A percentile compares a stretch with the other conserved stretches of the same genome.
phyloP scores from a whole-genome alignment of 1,284 basidiomycete species.

The Fomitopsis betulina region DNA sequence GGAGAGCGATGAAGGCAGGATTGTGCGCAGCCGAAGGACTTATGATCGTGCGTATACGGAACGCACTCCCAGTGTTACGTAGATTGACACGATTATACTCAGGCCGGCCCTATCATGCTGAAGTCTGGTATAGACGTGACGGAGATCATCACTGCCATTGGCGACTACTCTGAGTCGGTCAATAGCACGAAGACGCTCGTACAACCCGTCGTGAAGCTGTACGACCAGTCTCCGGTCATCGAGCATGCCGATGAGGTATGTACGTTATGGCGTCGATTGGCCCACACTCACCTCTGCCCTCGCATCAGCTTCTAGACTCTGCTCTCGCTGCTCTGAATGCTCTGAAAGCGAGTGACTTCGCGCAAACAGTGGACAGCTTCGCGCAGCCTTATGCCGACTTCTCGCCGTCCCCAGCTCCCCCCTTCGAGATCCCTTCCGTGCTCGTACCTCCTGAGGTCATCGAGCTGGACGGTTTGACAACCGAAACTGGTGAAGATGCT shows the following conservation, averaged over 20 bases:
- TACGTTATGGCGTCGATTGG: not conserved
- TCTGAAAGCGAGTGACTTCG: slow-evolving; percentile 53
- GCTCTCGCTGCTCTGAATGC: slow-evolving; percentile 52
- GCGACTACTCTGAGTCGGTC: slow-evolving; percentile 60
- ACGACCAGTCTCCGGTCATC: slow-evolving; percentile 35
- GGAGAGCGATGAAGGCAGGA: slow-evolving; percentile 80
- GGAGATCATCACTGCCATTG: slow-evolving; percentile 64
- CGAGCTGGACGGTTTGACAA: slow-evolving; percentile 66
- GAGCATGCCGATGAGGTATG: slow-evolving; percentile 60
- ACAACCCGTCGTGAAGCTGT: slow-evolving; percentile 49
- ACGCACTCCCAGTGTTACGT: slow-evolving; percentile 1
- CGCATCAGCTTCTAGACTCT: slow-evolving; percentile 54
- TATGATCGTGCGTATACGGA: slow-evolving; percentile 57
- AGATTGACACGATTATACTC: not conserved
- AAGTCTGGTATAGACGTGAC: slow-evolving; percentile 47
- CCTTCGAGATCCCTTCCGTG: slow-evolving; percentile 72
- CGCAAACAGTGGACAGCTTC: slow-evolving; percentile 49
- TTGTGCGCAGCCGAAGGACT: slow-evolving; percentile 86
- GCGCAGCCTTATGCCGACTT: slow-evolving; percentile 63
- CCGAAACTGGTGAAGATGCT: slow-evolving; percentile 58
- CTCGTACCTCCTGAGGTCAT: slow-evolving; percentile 87
- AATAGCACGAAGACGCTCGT: slow-evolving; percentile 55
- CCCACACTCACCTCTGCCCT: not conserved
- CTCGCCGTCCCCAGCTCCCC: slow-evolving; percentile 39
- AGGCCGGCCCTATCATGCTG: slow-evolving; percentile 50